Evolutionary conservation across 305 asterid genomes (phyloP), one percentile per base, ranked within the genome.

Genomic region (Petunia hybrid): DNA sequence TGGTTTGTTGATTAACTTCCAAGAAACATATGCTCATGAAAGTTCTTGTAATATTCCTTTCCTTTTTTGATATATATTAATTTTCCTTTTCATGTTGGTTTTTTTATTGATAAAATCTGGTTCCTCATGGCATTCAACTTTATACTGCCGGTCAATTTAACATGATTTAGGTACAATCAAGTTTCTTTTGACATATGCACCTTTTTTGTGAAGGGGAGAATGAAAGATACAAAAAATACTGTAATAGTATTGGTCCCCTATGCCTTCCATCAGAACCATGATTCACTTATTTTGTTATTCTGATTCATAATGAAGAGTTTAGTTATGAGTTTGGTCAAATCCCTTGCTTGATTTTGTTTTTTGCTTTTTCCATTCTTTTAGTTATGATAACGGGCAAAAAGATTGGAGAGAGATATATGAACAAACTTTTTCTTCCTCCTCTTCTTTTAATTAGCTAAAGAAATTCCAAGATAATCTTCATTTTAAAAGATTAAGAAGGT

Each of bases 1-100:
- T 82, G 82, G 60, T 82, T 82, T 82, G 60, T 80, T 82, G 80
- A 78, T 82, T 60, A 82, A 46, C 80, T 82, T 82, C 85, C 80
- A 8, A 42, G 61, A 82, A 82, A 77, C 82, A 82, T 78, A 59
- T 82, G 14, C 82, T 70, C 80, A 78, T 41, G 77, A 78, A 45
- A 60, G 14, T 74, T 74, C 78, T 59, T 36, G 38, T 4, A 74
- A 74, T 13, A 74, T 74, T 53, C 78, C 64, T 38, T 36, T 8
- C 13, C 35, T 36, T 13, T 74, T n/a, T 53, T 53, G 13, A 14
- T 14, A 74, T 35, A 31, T 46, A 22, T 10, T 12, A 3, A 51
- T 13, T 73, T 51, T 51, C n/a, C 41, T 69, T 1, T 31, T 73
- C 1, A 5, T 48, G 55, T 48, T 48, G 55, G n/a, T n/a, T 12